These are phyloP conservation scores for Hymenoscyphus linearis DNA, from an alignment of 2,329 filamentous ascomycete genomes.

Conservation along the genomic window DNA sequence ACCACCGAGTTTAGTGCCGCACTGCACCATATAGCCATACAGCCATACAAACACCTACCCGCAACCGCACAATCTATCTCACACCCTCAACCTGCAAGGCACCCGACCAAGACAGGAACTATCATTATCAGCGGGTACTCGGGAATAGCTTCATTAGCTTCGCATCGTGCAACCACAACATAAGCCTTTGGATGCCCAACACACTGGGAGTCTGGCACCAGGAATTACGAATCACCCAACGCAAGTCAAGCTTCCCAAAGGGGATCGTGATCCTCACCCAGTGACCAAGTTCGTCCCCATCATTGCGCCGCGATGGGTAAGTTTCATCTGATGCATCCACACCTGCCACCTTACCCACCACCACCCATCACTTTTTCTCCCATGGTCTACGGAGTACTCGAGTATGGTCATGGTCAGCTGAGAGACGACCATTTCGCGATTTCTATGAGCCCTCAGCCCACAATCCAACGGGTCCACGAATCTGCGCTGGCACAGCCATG, in stretches of 20 bases:
- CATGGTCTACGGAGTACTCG: too few species aligned
- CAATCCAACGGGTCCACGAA: background rate
- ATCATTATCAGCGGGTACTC: background rate
- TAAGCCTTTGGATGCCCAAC: too few species aligned
- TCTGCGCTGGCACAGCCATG: background rate
- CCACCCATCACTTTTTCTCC: background rate
- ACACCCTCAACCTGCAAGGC: background rate
- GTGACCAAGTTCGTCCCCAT: too few species aligned
- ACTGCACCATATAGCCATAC: too few species aligned
- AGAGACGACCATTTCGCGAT: background rate
- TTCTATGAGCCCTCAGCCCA: background rate
- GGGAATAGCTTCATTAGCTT: background rate
- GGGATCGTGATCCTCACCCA: too few species aligned
- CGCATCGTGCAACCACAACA: too few species aligned
- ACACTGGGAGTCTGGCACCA: too few species aligned
- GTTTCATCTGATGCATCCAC: background rate
- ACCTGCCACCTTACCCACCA: background rate
- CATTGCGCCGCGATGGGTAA: background rate
- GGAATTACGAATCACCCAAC: too few species aligned
- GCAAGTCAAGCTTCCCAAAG: too few species aligned
- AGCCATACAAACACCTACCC: too few species aligned
- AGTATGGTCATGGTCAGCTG: background rate
- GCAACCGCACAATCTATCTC: background rate
- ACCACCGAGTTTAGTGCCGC: background rate
- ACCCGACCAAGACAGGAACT: background rate